Percentiles rank a stretch among this genome's conserved stretches.
Evolutionary conservation across 2,329 filamentous ascomycete genomes (phyloP).

Genomic region (Diaporthe amygdali): DNA sequence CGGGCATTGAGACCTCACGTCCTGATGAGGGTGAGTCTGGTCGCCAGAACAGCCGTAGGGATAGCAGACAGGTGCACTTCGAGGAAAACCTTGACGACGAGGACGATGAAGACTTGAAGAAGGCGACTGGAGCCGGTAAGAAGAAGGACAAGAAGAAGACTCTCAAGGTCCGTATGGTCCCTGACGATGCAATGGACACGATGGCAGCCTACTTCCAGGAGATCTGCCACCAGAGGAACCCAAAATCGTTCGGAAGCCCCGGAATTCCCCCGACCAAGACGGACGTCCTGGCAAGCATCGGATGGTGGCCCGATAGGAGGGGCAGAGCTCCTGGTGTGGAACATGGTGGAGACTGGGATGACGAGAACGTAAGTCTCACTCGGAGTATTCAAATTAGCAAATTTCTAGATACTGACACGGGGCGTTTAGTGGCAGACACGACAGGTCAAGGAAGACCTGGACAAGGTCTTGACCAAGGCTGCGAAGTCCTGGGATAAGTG

Average conservation of each 20-base stretch:
- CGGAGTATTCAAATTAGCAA: too few relatives aligned
- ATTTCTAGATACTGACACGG: background rate
- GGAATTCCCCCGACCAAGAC: constrained; percentile 16
- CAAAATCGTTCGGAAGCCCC: background rate
- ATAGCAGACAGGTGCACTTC: constrained; percentile 5
- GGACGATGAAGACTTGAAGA: background rate
- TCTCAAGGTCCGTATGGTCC: constrained; percentile 6
- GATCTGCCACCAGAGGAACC: constrained; percentile 16
- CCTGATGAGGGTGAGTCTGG: background rate
- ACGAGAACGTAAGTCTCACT: constrained; percentile 9
- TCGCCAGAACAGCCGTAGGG: background rate
- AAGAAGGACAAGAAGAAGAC: background rate
- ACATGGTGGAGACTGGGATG: constrained; percentile 2
- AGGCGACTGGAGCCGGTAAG: background rate
- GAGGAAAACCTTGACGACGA: background rate
- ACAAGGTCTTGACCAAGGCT: constrained; percentile 14
- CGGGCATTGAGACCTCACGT: background rate
- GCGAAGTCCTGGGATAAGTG: constrained; percentile 16
- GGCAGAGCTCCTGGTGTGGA: background rate
- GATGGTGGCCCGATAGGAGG: constrained; percentile 14
- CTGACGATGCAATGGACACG: constrained; percentile 14
- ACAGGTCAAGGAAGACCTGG: constrained; percentile 20
- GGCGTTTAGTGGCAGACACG: constrained; percentile 12
- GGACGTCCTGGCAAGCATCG: constrained; percentile 1
- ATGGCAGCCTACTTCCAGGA: constrained; percentile 19